Conservation (phyloP, 768 basidiomycete species). For the Agrocybe pediades region DNA sequence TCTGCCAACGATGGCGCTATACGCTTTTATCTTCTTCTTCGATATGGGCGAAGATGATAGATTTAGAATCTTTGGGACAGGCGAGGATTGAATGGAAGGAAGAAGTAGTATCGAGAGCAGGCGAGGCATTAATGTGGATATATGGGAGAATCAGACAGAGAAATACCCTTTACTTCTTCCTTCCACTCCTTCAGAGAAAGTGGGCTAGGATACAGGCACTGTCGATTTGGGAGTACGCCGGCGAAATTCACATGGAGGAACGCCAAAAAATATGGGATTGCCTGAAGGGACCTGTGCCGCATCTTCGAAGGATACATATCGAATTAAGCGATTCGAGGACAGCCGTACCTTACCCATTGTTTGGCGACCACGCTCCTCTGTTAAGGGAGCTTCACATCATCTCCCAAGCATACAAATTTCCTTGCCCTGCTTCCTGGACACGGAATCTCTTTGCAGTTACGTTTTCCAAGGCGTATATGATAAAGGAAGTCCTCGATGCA, state of each 20-base stretch:
- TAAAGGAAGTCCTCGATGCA: no score
- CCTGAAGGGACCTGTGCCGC: no score
- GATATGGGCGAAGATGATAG: not conserved
- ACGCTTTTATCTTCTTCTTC: not conserved
- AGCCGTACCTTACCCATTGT: no score
- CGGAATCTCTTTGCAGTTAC: no score
- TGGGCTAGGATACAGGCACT: not conserved
- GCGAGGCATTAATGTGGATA: not conserved
- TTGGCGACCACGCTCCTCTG: no score
- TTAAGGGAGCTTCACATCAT: no score
- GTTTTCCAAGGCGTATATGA: no score
- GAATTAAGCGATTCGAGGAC: no score
- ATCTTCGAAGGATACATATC: no score
- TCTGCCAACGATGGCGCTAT: not conserved
- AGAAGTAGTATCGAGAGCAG: not conserved
- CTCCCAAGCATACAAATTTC: no score
- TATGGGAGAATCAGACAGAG: not conserved
- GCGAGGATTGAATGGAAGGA: not conserved
- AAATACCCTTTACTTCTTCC: not conserved
- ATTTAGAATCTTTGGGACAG: not conserved
- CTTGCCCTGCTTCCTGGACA: no score
- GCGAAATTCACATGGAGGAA: not conserved
- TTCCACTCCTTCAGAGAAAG: not conserved
- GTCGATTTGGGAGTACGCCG: no score
- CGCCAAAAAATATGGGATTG: not conserved